Evolutionary conservation across 2,329 filamentous ascomycete species (phyloP), one percentile per base, ranked within the genome.

Genomic region (Acarospora socialis): DNA sequence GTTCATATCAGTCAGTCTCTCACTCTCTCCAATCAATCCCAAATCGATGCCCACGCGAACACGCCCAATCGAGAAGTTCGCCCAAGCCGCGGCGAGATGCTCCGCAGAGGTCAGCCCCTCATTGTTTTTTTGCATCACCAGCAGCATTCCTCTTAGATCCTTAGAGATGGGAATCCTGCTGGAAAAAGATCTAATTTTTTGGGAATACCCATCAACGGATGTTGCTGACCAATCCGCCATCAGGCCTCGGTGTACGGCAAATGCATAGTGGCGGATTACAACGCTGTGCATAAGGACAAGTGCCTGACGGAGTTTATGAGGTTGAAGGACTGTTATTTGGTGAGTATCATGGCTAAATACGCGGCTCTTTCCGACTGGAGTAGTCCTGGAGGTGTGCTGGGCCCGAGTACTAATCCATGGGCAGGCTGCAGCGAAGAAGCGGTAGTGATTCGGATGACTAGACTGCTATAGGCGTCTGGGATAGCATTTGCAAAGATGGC

Each of bases 241-340:
- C 41, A 95, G 87, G 79, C 82, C 32, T 67, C 82, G 3, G 64
- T 71, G 8, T 98, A 95, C 50, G 90, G 87, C 43, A 86, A 84
- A 63, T 98, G 90, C 53, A 76, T 98, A 42, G 70, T 87, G 30
- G 72, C 73, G 22, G 87, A 95, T 51, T 95, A 92, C 58, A 87
- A 87, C 50, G 73, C 83, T 3, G 73, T 93, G 3, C 71, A 84
- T 46, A 92, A 92, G 51, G 82, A 94, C 51, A 90, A 90, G 64
- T 98, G 90, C 50, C 66, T 68, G 4, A 73, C 73, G 36, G 84
- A 94, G 50, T 95, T 98, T 45, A 63, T 90, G 55, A 73, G 62
- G 43, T 55, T 95, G 29, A 93, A 92, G 53, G 67, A 92, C 43
- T 95, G 87, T 51, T 92, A 83, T 50, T 49, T 92, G 49, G 86